Base-by-base conservation (phyloP, 2,329 filamentous ascomycete species). In the Clonostachys solani region DNA sequence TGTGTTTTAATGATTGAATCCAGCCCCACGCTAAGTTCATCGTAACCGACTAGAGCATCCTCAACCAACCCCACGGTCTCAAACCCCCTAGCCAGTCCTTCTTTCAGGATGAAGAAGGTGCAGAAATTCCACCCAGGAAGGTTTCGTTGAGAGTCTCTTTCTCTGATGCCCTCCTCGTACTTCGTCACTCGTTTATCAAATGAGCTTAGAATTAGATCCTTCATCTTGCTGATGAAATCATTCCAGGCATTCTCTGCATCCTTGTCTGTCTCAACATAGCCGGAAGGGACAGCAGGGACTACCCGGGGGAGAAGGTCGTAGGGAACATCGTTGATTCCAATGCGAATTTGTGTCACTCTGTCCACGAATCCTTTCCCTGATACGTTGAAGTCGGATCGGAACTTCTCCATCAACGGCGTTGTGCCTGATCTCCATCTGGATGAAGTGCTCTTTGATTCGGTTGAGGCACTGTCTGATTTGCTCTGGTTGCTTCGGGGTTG, bases 71-170 rank as follows among this genome's bases (percentile, higher is more conserved):
- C 95, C 4, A 97, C 92, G 61, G 89, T 97, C 65, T 99, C 95
- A 55, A 99, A 96, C 0, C 92, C 95, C 54, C 89, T 81, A 2
- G 94, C 92, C 35, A 99, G 72, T 0, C 94, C 94, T 65, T 99
- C 94, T 60, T 99, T 99, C 9, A 99, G 76, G 15, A 99, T 92
- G 63, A 99, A 99, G 63, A 99, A 99, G 0, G 94, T 99, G 67
- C 94, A 97, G 62, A 99, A 99, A 61, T 99, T 99, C 94, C 94
- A 99, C 1, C 94, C 94, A 0, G 94, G 94, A 16, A 99, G 70
- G 34, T 76, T 84, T 42, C 92, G 80, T 63, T 97, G 92, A 1
- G 86, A 81, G 56, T 97, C 92, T 60, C 92, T 94, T 64, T 96
- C 94, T 52, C 89, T 87, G 55, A 99, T 96, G 56, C 99, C 94